phyloP scores from a whole-genome alignment of 2,329 filamentous ascomycete species.

The Colletotrichum navitas region DNA sequence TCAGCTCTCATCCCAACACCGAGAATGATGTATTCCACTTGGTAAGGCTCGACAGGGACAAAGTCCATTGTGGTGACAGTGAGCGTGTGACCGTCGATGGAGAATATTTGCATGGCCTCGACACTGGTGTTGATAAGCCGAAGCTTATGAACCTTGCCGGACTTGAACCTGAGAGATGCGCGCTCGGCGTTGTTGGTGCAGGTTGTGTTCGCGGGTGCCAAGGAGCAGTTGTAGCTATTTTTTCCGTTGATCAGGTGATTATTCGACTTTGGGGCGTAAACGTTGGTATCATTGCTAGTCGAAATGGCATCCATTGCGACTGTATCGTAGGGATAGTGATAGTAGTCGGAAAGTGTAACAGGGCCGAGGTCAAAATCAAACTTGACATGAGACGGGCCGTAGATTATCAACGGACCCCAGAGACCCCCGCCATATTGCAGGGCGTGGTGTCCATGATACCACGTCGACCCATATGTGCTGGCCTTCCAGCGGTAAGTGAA shows the following conservation, averaged over 20 bases:
- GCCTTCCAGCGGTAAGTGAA: constrained; percentile 69
- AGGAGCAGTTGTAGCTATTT: constrained; percentile 56
- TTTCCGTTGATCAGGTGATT: constrained; percentile 60
- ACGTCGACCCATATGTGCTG: constrained; percentile 65
- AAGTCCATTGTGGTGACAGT: constrained; percentile 31
- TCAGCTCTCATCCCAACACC: constrained; percentile 33
- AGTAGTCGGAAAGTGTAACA: constrained; percentile 70
- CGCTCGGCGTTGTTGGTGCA: constrained; percentile 20
- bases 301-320: constrained; percentile 62
- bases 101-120: constrained; percentile 38
- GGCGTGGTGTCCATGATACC: constrained; percentile 72
- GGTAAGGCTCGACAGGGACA: constrained; percentile 35
- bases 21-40: constrained; percentile 28
- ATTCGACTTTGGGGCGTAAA: constrained; percentile 50
- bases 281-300: constrained; percentile 56
- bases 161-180: constrained; percentile 24
- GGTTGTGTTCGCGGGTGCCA: constrained; percentile 59
- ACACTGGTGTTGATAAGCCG: constrained; percentile 39
- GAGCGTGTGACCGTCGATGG: constrained; percentile 34
- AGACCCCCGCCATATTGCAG: constrained; percentile 65
- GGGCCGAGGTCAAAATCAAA: constrained; percentile 71
- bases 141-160: constrained; percentile 35
- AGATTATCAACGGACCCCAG: constrained; percentile 69
- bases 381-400: constrained; percentile 64
- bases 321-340: constrained; percentile 61